Base-by-base conservation (phyloP, 352 stramenopile species). In the Pythium myriotylum region DNA sequence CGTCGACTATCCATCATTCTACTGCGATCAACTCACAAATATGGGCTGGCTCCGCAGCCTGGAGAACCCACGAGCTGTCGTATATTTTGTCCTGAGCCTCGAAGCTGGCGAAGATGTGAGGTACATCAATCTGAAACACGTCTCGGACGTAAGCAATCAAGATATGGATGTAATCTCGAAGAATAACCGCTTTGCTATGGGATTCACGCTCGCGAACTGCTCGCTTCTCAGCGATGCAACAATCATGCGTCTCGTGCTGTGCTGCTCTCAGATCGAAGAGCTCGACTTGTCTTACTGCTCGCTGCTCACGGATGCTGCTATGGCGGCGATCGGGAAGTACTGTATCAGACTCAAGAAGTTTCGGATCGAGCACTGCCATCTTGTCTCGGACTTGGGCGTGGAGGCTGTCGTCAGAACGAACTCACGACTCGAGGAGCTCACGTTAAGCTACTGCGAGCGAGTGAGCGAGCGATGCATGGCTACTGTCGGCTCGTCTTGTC, bases 201-300 rank as follows among this genome's bases (percentile, higher is more conserved):
- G 62, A 1, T 70, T 92, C 24, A 29, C 65, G 10, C 65, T 92
- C 19, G 54, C 66, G 27, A 45, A 62, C 2, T 94, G 85, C 46
- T 39, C 52, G 4, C 8, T 46, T 0, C 24, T 94, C 4, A 76
- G 65, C 0, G 80, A 91, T 32, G 42, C 68, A 5, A 61, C 76
- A 0, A 66, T 94, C 43, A 63, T 70, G 29, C 67, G 65, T 0
- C 65, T 86, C 4, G 70, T 63, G 6, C 23, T 77, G 43, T 73
- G 70, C 35, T 94, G 83, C 49, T 67, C 67, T 1, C 79, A 90
- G 14, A 67, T 97, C 1, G 86, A 95, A 51, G 46, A 76, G 3
- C 72, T 97, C 1, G 86, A 97, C 43, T 47, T 97, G 0, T 87
- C 85, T 4, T 78, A 82, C n/a, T 92, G 84, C 46, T 63, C 59